A percentile compares a stretch with the other conserved stretches of the same genome.
Conservation (phyloP, 164 flowering plant species). For the Vitis labrusca region DNA sequence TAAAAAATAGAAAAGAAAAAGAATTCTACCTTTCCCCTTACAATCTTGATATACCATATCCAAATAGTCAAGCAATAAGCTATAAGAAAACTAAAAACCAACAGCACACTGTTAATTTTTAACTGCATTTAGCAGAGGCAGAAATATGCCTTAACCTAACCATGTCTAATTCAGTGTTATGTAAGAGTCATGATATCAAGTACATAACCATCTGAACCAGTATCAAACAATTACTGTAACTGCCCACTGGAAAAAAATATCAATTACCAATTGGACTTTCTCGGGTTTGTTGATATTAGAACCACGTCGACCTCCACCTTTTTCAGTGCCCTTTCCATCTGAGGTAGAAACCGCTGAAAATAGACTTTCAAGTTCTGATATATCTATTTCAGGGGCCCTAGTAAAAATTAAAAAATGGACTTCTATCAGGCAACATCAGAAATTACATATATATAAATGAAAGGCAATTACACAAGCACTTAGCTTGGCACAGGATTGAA, state of each 20-base stretch:
- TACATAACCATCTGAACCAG: too few species aligned
- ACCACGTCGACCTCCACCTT: slow-evolving; percentile 72
- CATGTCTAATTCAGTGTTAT: too few species aligned
- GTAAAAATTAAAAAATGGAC: slow-evolving; percentile 1
- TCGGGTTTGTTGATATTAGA: slow-evolving; percentile 81
- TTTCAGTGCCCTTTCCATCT: slow-evolving; percentile 47
- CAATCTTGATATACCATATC: too few species aligned
- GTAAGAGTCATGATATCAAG: too few species aligned
- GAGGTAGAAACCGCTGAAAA: slow-evolving; percentile 74
- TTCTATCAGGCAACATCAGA: slow-evolving; percentile 17
- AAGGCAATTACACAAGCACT: not conserved
- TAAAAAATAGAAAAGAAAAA: too few species aligned
- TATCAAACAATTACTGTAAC: not conserved
- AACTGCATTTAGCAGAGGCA: too few species aligned
- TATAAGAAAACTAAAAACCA: too few species aligned
- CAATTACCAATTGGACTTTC: slow-evolving; percentile 84
- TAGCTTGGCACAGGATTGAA: not conserved
- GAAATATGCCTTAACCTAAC: too few species aligned
- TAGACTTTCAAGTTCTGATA: slow-evolving; percentile 86
- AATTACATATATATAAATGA: not conserved
- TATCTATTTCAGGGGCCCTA: slow-evolving; percentile 97
- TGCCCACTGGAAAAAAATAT: not conserved
- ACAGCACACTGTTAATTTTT: too few species aligned
- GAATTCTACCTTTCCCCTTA: too few species aligned
- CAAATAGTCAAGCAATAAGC: too few species aligned